A percentile compares a stretch with the other conserved stretches of the same genome.
These are phyloP conservation scores for Hemisphaericaspora xylofermentans DNA, from an alignment of 1,139 yeast genomes.

Conservation along the genomic window DNA sequence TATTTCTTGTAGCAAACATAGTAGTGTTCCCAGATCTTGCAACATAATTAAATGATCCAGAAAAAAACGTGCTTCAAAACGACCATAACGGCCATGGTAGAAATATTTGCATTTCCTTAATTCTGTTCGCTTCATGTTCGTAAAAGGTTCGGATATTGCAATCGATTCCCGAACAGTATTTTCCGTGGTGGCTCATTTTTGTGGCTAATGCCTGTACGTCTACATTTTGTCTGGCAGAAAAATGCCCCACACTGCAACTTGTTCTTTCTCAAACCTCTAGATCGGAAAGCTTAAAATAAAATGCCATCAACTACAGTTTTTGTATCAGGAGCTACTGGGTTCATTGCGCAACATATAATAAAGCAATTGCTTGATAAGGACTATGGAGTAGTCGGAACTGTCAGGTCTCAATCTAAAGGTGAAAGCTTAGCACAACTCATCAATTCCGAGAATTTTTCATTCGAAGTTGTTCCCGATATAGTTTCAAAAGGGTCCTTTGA, in stretches of 20 bases:
- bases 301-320: constrained; percentile 31
- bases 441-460: constrained; percentile 22
- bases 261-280: too few species aligned
- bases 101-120: too few species aligned
- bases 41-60: too few species aligned
- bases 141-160: neutral
- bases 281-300: neutral
- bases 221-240: neutral
- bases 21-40: too few species aligned
- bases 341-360: constrained; percentile 45
- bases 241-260: neutral
- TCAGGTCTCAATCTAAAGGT: constrained; percentile 29
- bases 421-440: constrained; percentile 23
- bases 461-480: constrained; percentile 30
- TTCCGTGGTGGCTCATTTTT: neutral
- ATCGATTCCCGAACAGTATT: neutral
- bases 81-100: too few species aligned
- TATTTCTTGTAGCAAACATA: too few species aligned
- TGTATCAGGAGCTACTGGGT: constrained; percentile 60
- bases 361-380: constrained; percentile 24
- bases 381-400: constrained; percentile 30
- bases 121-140: too few species aligned
- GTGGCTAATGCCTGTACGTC: neutral
- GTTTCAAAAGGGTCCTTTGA: constrained; percentile 28
- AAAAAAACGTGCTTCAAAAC: too few species aligned